Evolutionary conservation across 2,329 filamentous ascomycete genomes (phyloP).

Genomic region (Aspergillus unguis): DNA sequence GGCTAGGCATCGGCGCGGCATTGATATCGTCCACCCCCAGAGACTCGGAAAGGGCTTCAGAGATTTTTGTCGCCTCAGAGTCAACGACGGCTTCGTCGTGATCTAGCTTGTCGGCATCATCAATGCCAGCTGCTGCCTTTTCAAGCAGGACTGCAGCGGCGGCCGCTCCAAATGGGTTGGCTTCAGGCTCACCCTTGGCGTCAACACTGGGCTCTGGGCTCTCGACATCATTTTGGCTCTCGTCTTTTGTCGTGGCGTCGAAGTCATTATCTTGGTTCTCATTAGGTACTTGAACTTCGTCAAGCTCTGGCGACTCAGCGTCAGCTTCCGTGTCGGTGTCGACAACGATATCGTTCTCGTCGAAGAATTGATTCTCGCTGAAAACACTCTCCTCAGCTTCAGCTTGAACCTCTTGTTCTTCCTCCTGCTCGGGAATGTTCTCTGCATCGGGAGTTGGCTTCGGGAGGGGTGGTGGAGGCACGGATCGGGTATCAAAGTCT

Average conservation of each 20-base stretch:
- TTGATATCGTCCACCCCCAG: neutral
- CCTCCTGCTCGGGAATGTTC: slow-evolving; percentile 4
- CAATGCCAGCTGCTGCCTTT: slow-evolving; percentile 23
- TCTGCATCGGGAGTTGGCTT: slow-evolving; percentile 18
- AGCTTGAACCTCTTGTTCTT: slow-evolving; percentile 1
- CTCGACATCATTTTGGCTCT: neutral
- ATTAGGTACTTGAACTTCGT: neutral
- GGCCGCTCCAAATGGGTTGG: slow-evolving; percentile 50
- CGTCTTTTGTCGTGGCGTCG: neutral
- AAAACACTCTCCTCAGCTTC: slow-evolving; percentile 1
- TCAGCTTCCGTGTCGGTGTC: neutral
- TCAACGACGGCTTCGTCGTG: slow-evolving; percentile 1
- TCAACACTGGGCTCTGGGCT: neutral
- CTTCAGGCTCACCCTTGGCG: neutral
- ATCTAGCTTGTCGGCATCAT: neutral
- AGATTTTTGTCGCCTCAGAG: slow-evolving; percentile 4
- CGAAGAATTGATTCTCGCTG: neutral
- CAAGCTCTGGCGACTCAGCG: neutral
- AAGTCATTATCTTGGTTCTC: neutral
- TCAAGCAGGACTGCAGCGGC: slow-evolving; percentile 51
- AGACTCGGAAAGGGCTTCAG: neutral
- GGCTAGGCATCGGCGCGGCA: neutral
- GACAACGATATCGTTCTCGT: neutral
- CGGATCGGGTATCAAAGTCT: slow-evolving; percentile 68
- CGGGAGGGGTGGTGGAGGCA: slow-evolving; percentile 31